Percentiles rank a stretch among this genome's conserved stretches.
Conservation (phyloP, 257 asterid species). For the Leptodermis oblonga region DNA sequence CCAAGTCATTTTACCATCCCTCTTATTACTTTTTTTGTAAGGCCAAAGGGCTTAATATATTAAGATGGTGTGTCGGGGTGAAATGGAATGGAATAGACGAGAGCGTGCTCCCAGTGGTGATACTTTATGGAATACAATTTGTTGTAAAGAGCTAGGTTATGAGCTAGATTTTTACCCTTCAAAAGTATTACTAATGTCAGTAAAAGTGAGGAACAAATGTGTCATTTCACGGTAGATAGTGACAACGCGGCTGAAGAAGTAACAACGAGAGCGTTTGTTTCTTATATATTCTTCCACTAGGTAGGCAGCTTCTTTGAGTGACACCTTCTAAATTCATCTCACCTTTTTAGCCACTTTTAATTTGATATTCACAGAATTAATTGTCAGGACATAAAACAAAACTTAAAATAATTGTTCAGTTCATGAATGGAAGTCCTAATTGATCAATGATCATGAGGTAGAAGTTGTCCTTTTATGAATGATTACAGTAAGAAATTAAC, state of each 20-base stretch:
- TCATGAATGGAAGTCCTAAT: not conserved
- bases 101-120: no score
- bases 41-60: no score
- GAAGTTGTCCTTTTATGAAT: not conserved
- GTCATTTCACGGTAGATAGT: no score
- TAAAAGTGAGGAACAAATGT: no score
- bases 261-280: not conserved
- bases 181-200: no score
- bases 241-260: no score
- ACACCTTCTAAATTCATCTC: slow-evolving; percentile 3
- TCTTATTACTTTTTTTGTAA: slow-evolving; percentile 11
- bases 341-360: not conserved
- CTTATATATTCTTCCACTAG: slow-evolving; percentile 6
- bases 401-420: not conserved
- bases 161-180: no score
- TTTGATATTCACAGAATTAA: not conserved
- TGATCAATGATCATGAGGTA: no score
- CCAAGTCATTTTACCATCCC: not conserved
- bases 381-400: slow-evolving; percentile 1
- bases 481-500: not conserved
- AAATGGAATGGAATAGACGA: no score
- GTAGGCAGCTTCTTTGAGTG: slow-evolving; percentile 15
- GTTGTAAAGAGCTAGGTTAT: no score
- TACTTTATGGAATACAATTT: no score
- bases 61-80: no score